Conservation (phyloP, 1,284 basidiomycete genomes). For the Melampsora americana region DNA sequence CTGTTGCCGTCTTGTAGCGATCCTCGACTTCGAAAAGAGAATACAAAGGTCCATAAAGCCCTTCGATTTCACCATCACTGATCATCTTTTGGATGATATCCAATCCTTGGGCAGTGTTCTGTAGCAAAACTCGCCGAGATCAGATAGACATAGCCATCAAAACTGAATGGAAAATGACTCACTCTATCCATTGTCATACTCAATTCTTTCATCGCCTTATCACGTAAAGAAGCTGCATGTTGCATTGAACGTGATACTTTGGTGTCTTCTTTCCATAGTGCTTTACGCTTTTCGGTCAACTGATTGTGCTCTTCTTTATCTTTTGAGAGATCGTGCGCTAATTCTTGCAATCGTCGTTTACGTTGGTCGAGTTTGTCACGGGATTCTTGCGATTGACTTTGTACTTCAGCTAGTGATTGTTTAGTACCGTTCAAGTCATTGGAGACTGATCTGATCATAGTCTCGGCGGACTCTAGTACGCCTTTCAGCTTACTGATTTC, state of each 20-base stretch:
- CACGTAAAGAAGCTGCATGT: slow-evolving; percentile 74
- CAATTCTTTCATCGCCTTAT: slow-evolving; percentile 72
- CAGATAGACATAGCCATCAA: background rate
- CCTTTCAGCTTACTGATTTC: slow-evolving; percentile 67
- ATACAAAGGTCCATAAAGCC: slow-evolving; percentile 89
- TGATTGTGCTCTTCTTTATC: slow-evolving; percentile 15
- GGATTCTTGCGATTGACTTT: slow-evolving; percentile 5
- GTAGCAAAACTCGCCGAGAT: slow-evolving; percentile 31
- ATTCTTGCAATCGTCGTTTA: slow-evolving; percentile 29
- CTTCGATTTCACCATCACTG: slow-evolving; percentile 66
- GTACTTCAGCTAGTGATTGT: background rate
- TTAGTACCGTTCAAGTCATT: slow-evolving; percentile 30
- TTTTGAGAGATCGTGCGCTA: slow-evolving; percentile 14
- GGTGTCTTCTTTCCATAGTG: slow-evolving; percentile 90
- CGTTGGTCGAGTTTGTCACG: slow-evolving; percentile 24
- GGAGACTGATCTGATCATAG: slow-evolving; percentile 26
- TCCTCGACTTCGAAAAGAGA: slow-evolving; percentile 88
- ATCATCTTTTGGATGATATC: slow-evolving; percentile 78
- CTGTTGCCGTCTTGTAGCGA: slow-evolving; percentile 88
- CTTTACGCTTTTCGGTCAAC: slow-evolving; percentile 55
- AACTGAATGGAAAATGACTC: slow-evolving; percentile 47
- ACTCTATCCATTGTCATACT: slow-evolving; percentile 94
- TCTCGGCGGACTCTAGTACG: slow-evolving; percentile 30
- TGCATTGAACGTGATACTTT: slow-evolving; percentile 74
- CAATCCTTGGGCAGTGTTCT: slow-evolving; percentile 86